Percentiles rank a stretch among this genome's conserved stretches.
Conservation (phyloP, 805 yeast species). For the Saturnispora bothae region DNA sequence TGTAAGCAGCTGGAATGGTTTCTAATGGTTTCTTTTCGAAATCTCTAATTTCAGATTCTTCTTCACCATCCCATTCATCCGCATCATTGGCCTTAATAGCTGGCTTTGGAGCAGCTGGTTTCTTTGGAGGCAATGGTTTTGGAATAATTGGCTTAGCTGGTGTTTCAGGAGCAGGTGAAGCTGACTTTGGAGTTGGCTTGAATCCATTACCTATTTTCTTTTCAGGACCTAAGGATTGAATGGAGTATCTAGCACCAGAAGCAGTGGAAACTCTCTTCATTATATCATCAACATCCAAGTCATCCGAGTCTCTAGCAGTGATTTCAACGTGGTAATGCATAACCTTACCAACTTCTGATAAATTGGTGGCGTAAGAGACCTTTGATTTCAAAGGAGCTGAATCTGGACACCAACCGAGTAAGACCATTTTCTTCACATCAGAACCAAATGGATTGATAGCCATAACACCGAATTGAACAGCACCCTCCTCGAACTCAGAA, state of each 20-base stretch:
- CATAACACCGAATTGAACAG: constrained; percentile 83
- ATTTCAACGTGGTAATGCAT: constrained; percentile 92
- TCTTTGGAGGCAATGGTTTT: constrained; percentile 10
- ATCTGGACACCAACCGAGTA: constrained; percentile 97
- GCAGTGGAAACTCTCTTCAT: constrained; percentile 74
- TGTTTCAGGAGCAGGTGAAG: constrained; percentile 6
- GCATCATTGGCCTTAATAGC: constrained; percentile 31
- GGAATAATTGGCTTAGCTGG: constrained; percentile 16
- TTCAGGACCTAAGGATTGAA: constrained; percentile 30
- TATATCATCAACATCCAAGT: constrained; percentile 70
- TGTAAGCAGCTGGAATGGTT: constrained; percentile 50
- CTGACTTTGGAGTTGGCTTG: constrained; percentile 23
- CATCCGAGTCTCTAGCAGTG: constrained; percentile 92
- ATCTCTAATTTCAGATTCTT: constrained; percentile 45
- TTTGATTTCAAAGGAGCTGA: constrained; percentile 75
- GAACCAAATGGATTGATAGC: constrained; percentile 88
- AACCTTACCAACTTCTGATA: constrained; percentile 61
- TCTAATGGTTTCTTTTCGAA: constrained; percentile 39
- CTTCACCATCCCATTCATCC: constrained; percentile 69
- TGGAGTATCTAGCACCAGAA: constrained; percentile 90
- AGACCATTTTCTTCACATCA: constrained; percentile 70
- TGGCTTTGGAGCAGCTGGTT: not conserved
- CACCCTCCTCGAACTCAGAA: constrained; percentile 73
- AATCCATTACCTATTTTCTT: constrained; percentile 20
- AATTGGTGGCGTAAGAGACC: constrained; percentile 66